phyloP scores from a whole-genome alignment of 2,329 filamentous ascomycete genomes.

The Calonectria pseudoturangicola region DNA sequence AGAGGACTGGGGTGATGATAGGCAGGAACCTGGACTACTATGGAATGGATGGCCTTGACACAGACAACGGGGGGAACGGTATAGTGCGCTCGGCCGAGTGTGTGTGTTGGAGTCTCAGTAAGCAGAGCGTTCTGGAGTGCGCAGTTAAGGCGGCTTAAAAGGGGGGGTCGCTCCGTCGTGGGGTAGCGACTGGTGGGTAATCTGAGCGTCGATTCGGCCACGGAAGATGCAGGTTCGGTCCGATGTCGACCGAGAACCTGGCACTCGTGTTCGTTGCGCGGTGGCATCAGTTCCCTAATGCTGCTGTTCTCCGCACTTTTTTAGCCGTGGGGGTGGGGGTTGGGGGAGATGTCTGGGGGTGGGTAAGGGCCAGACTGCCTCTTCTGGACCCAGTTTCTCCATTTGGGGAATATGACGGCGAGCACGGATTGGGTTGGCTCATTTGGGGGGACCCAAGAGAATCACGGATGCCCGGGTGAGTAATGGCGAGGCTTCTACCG shows the following conservation, averaged over 20 bases:
- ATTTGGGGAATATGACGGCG: not conserved
- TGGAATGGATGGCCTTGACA: not conserved
- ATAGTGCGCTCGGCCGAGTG: slow-evolving; percentile 20
- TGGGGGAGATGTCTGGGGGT: slow-evolving; percentile 15
- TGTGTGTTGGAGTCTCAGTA: slow-evolving; percentile 9
- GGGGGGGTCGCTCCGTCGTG: slow-evolving; percentile 25
- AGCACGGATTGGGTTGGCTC: not conserved
- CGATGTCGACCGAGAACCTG: slow-evolving; percentile 34
- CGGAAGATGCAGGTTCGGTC: slow-evolving; percentile 30
- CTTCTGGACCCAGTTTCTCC: not conserved
- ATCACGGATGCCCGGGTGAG: not conserved
- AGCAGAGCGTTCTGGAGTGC: slow-evolving; percentile 16
- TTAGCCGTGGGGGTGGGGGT: slow-evolving; percentile 37
- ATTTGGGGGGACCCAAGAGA: not conserved
- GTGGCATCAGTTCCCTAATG: not conserved
- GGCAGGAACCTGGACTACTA: not conserved
- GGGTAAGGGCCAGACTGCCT: not conserved
- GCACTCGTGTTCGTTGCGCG: not conserved
- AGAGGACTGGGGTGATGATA: not conserved
- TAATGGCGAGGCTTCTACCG: not conserved
- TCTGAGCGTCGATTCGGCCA: slow-evolving; percentile 33
- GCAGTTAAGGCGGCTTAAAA: slow-evolving; percentile 32
- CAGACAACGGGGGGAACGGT: not conserved
- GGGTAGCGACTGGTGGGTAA: slow-evolving; percentile 37
- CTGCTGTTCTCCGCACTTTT: slow-evolving; percentile 31